phyloP scores from a whole-genome alignment of 352 stramenopile species.

The Phytophthora cajani region DNA sequence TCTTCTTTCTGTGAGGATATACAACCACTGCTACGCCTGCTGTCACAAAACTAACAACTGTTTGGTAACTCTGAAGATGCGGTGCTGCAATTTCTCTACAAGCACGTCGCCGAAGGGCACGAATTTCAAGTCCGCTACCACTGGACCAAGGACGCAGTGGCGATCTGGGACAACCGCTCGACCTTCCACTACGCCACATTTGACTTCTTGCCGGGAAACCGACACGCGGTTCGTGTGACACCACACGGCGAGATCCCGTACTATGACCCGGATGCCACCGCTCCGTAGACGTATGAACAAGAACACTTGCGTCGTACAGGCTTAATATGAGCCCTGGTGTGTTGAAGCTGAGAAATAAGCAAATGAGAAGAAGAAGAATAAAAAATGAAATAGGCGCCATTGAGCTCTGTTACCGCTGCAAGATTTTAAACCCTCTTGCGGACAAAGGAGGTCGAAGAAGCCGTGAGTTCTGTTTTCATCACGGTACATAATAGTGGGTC shows the following conservation, averaged over 20 bases:
- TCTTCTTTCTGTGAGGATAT: background rate
- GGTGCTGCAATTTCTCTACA: conserved; percentile 11
- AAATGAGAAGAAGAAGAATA: too few species aligned
- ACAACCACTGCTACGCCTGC: background rate
- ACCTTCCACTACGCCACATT: conserved; percentile 17
- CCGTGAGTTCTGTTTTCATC: too few species aligned
- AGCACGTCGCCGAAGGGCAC: conserved; percentile 13
- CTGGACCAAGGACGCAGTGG: conserved; percentile 15
- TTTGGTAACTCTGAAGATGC: background rate
- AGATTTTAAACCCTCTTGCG: too few species aligned
- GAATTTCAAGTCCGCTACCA: conserved; percentile 16
- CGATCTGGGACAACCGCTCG: conserved; percentile 17
- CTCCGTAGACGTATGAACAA: background rate
- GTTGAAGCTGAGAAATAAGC: too few species aligned
- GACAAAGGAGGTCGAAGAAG: too few species aligned
- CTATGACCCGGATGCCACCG: conserved; percentile 6
- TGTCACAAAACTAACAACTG: background rate
- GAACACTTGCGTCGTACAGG: too few species aligned
- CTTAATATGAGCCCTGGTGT: too few species aligned
- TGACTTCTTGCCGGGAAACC: conserved; percentile 16
- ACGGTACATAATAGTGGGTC: too few species aligned
- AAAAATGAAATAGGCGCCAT: too few species aligned
- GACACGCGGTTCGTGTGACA: conserved; percentile 15
- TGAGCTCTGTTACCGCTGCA: too few species aligned
- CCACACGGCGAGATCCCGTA: conserved; percentile 11